Percentiles rank a stretch among this genome's conserved stretches.
Evolutionary conservation across 83 land plant genomes (phyloP).

Genomic region (Thuja plicata): DNA sequence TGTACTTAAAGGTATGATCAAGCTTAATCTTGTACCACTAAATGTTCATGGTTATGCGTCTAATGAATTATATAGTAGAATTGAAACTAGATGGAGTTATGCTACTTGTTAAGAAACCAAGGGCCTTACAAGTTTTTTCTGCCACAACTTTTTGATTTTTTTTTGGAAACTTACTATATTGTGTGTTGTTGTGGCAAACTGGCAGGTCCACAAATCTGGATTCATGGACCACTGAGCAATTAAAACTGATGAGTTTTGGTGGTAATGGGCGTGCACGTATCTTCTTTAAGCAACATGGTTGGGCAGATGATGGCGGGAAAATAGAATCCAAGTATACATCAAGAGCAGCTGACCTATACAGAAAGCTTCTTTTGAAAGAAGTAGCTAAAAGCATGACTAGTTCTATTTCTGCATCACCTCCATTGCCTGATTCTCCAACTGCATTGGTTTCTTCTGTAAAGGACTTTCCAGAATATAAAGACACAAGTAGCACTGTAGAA

Average conservation of each 20-base stretch:
- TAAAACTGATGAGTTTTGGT: conserved; percentile 87
- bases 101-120: too few relatives aligned
- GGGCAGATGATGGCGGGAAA: conserved; percentile 98
- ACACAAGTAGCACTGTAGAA: conserved; percentile 21
- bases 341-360: conserved; percentile 96
- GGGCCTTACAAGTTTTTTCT: too few relatives aligned
- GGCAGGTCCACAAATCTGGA: conserved; percentile 93
- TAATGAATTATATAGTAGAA: too few relatives aligned
- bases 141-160: background rate
- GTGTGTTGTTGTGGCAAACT: background rate
- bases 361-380: conserved; percentile 88
- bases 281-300: conserved; percentile 99
- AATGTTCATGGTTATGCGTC: too few relatives aligned
- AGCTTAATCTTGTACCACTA: too few relatives aligned
- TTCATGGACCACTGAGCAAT: conserved; percentile 90
- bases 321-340: conserved; percentile 98
- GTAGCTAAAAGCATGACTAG: conserved; percentile 59
- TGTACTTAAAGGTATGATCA: too few relatives aligned
- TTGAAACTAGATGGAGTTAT: too few relatives aligned
- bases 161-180: background rate
- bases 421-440: conserved; percentile 3
- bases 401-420: background rate
- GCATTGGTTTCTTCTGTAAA: background rate
- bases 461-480: conserved; percentile 12
- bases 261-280: conserved; percentile 90